Base-by-base conservation (phyloP, 2,329 filamentous ascomycete species). In the Colletotrichum simmondsii region DNA sequence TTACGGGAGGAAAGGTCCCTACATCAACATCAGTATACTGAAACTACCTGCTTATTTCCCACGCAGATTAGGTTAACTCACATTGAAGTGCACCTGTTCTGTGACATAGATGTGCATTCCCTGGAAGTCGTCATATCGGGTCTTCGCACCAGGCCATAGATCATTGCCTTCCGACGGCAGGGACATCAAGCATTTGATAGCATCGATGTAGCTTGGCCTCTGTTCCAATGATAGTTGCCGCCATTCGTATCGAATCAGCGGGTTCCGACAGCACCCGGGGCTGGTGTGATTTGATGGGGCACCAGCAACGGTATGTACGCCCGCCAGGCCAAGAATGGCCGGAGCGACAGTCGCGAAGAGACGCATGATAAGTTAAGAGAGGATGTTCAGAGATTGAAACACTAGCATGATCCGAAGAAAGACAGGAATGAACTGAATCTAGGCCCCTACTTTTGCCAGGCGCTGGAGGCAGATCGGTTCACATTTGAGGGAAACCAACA, bases 111-210 rank as follows among this genome's bases (percentile, higher is more conserved):
- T 77, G 37, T 79, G 77, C n/a, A 76, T 74, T 10, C 75, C 75
- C 53, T 22, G 66, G 52, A 78, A 79, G 54, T 79, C 77, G 16
- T 79, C 77, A 22, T 74, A 79, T 2, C 77, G 75, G 26, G 74
- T 76, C 65, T 73, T 75, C 22, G 76, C 74, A 5, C 74, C 77
- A 2, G 72, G 57, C 66, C 52, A 57, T 3, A 70, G 2, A 19
- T 59, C 63, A 19, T 63, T 42, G 26, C 26, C 56, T 19, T 72
- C 49, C 19, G 73, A 65, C 19, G 54, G 49, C 2, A 63, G 59
- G 0, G 56, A 28, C 61, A 75, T 62, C 46, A 72, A 32, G 46
- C 73, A 74, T 32, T 75, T 56, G 11, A 75, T 42, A 1, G 73
- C 68, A 5, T 58, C 42, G 14, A 74, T 74, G 49, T 66, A 75